Evolutionary conservation across 2,329 filamentous ascomycete genomes (phyloP), one percentile per base, ranked within the genome.

Genomic region (Pseudocercospora fijiensis): DNA sequence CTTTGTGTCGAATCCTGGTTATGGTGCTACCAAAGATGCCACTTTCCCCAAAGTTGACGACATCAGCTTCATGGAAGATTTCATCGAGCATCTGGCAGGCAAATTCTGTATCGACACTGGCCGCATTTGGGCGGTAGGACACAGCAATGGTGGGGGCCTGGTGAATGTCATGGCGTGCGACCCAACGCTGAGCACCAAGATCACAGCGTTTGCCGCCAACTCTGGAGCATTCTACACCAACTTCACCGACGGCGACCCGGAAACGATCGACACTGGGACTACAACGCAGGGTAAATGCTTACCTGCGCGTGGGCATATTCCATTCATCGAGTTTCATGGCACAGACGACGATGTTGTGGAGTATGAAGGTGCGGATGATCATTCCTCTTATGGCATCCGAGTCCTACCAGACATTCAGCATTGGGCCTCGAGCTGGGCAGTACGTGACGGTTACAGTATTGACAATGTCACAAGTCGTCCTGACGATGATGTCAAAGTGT

Each of bases 91-190:
- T 28, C 65, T 83, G 4, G 71, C 77, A 57, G 66, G 70, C 5
- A 71, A 67, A 3, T 81, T 80, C 69, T 84, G 81, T 67, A 75
- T 84, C 63, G 79, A 83, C 63, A 68, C 73, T 2, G 72, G 71
- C 0, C 78, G 77, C 8, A 75, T 84, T 41, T 83, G 82, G 61
- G 77, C 77, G 2, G 74, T 76, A 0, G 81, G 81, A 45, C 84
- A 86, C 65, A 86, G 79, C 67, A 85, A 86, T 51, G 84, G 83
- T 2, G 85, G 82, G 2, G 84, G 79, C 5, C 79, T 82, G 24
- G 78, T 77, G 5, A 78, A 76, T n/a, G 69, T 78, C 1, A 76
- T 84, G 4, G 81, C 82, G 3, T 85, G 82, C 69, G 76, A 82
- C 52, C 66, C 77, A 0, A 70, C 69, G 0, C 75, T 78, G 1